Evolutionary conservation across 352 stramenopile genomes (phyloP).

Genomic region (Nothophytophthora sp.): DNA sequence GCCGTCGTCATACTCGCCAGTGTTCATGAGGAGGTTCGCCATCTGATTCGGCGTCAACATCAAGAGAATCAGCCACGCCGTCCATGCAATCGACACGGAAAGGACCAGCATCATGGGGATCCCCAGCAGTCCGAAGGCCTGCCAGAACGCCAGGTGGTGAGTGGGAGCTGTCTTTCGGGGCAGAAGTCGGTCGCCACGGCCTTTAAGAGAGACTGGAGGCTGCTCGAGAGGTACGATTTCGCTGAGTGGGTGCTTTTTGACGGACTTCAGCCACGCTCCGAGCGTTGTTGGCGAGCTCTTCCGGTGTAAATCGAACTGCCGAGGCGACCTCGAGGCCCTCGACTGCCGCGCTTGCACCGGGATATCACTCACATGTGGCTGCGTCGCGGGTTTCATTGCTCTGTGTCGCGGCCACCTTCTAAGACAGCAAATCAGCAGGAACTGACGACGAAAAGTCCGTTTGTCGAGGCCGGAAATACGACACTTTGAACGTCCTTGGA

Average conservation of each 20-base stretch:
- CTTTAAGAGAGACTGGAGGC: slow-evolving; percentile 10
- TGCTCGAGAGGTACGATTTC: slow-evolving; percentile 13
- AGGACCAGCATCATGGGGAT: slow-evolving; percentile 22
- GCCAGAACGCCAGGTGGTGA: slow-evolving; percentile 21
- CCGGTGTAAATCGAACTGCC: too few relatives aligned
- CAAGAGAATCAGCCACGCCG: slow-evolving; percentile 33
- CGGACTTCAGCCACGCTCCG: slow-evolving; percentile 16
- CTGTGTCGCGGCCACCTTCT: too few relatives aligned
- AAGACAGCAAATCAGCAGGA: too few relatives aligned
- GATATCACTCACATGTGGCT: too few relatives aligned
- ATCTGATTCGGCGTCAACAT: slow-evolving; percentile 36
- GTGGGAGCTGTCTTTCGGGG: neutral
- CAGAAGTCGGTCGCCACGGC: too few relatives aligned
- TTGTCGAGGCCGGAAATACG: too few relatives aligned
- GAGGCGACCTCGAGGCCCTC: too few relatives aligned
- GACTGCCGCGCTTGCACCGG: too few relatives aligned
- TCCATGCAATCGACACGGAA: slow-evolving; percentile 32
- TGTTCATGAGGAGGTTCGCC: slow-evolving; percentile 55
- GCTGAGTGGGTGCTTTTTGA: neutral
- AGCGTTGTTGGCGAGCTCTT: too few relatives aligned
- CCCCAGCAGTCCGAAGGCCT: slow-evolving; percentile 31
- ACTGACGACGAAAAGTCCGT: too few relatives aligned
- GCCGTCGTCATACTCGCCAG: slow-evolving; percentile 39
- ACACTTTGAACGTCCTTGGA: too few relatives aligned
- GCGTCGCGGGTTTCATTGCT: too few relatives aligned